Percentiles rank a stretch among this genome's conserved stretches.
Evolutionary conservation across 2,329 filamentous ascomycete species (phyloP).

Genomic region (Sphaerostilbella broomeana): DNA sequence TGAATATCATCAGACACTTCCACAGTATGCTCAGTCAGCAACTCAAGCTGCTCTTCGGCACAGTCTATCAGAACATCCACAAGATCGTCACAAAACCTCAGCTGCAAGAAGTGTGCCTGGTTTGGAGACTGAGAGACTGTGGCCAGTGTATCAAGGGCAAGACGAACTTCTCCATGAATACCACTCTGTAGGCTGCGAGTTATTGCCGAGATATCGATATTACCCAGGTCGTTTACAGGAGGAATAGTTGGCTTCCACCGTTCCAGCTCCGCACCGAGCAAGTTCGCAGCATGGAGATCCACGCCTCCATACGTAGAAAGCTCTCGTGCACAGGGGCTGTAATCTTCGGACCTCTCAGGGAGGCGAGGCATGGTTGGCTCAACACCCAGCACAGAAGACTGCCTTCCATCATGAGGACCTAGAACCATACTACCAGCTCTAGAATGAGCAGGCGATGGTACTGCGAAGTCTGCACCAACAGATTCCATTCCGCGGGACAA

Average conservation of each 20-base stretch:
- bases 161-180: constrained; percentile 79
- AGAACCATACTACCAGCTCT: constrained; percentile 37
- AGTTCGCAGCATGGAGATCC: constrained; percentile 56
- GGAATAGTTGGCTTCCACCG: constrained; percentile 70
- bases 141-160: constrained; percentile 79
- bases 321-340: constrained; percentile 48
- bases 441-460: constrained; percentile 38
- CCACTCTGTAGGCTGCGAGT: constrained; percentile 87
- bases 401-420: constrained; percentile 29
- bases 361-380: constrained; percentile 33
- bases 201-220: constrained; percentile 84
- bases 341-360: constrained; percentile 43
- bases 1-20: constrained; percentile 84
- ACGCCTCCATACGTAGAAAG: constrained; percentile 64
- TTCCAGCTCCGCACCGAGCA: constrained; percentile 60
- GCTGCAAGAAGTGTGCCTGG: constrained; percentile 56
- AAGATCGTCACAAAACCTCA: constrained; percentile 77
- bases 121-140: constrained; percentile 57
- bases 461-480: constrained; percentile 33
- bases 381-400: constrained; percentile 15
- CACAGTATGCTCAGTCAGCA: constrained; percentile 74
- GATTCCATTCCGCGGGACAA: constrained; percentile 42
- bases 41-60: constrained; percentile 79
- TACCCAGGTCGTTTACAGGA: constrained; percentile 67
- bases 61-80: constrained; percentile 85